Evolutionary conservation across 306 rosid genomes (phyloP).

Genomic region (Vigna radiata): DNA sequence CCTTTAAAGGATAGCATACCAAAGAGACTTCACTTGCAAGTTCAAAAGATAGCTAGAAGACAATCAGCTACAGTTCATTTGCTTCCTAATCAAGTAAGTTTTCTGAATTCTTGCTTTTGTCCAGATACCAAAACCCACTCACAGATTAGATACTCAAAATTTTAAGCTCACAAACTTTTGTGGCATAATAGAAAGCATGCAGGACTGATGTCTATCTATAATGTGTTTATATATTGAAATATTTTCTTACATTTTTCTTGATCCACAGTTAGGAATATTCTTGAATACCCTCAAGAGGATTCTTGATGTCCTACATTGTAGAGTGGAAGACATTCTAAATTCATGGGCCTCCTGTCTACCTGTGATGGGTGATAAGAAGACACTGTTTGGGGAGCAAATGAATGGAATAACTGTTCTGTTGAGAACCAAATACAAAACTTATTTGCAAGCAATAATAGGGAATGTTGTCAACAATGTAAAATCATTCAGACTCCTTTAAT

Average conservation of each 20-base stretch:
- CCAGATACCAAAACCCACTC: constrained; percentile 12
- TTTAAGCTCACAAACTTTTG: background rate
- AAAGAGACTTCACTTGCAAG: constrained; percentile 92
- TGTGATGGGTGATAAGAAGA: constrained; percentile 75
- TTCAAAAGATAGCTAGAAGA: constrained; percentile 97
- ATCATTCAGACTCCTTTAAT: constrained; percentile 18
- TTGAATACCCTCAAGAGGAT: constrained; percentile 93
- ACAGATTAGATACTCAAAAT: background rate
- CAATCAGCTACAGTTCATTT: constrained; percentile 71
- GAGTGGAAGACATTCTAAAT: constrained; percentile 91
- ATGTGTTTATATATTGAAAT: constrained; percentile 24
- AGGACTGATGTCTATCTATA: background rate
- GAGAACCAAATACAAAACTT: constrained; percentile 92
- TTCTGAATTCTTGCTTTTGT: constrained; percentile 18
- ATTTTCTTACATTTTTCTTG: constrained; percentile 31
- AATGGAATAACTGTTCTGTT: constrained; percentile 85
- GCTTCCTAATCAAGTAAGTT: constrained; percentile 84
- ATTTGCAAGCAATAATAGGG: constrained; percentile 91
- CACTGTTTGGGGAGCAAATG: constrained; percentile 90
- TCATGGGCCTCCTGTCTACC: constrained; percentile 93
- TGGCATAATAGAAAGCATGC: background rate
- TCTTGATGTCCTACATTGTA: constrained; percentile 87
- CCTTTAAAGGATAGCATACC: constrained; percentile 96
- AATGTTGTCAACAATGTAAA: constrained; percentile 91
- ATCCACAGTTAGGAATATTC: constrained; percentile 79